Evolutionary conservation across 257 asterid genomes (phyloP), one percentile per base, ranked within the genome.

Genomic region (Jacaranda copaia): DNA sequence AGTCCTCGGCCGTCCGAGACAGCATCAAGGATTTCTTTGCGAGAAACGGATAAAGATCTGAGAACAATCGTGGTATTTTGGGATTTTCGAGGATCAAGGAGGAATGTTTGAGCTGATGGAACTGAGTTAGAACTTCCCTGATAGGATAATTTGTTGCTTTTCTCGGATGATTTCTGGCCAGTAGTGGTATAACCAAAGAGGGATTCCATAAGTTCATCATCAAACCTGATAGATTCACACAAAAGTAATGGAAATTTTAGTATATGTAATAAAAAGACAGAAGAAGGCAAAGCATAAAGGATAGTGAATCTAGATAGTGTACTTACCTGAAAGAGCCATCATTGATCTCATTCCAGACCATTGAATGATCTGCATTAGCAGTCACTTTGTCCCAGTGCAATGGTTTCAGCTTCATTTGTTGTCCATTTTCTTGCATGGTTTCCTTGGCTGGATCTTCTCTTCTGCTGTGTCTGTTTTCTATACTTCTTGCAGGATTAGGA

Each of bases 351-450:
- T 92, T 83, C 98, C 98, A 94, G 57, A 94, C 97, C 94, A 92
- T 84, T 9, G 98, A 94, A 83, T 94, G 93, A 68, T 92, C 97
- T 48, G 81, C 86, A 80, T 89, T 87, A 15, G 94, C 87, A 13
- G 71, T 67, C 36, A 94, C 97, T 78, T 94, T 94, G n/a, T 94
- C 97, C 97, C 98, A 94, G 74, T 94, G 97, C 53, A 94, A 57
- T 8, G 97, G 97, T 87, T 87, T 94, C 63, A 94, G 82, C 65
- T 89, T 94, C 71, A 63, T 75, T 61, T 72, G 83, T n/a, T 8
- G 81, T 64, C 77, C 80, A 51, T 84, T 76, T 60, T 70, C 85
- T 3, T 42, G 74, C 18, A 57, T 9, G 40, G 32, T 81, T 25
- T 79, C 85, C 40, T 43, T 62, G 15, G 63, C 73, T 56, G 72